Percentiles rank a stretch among this genome's conserved stretches.
phyloP scores from a whole-genome alignment of 1,139 yeast genomes.

The Kluyveromyces marxianus region DNA sequence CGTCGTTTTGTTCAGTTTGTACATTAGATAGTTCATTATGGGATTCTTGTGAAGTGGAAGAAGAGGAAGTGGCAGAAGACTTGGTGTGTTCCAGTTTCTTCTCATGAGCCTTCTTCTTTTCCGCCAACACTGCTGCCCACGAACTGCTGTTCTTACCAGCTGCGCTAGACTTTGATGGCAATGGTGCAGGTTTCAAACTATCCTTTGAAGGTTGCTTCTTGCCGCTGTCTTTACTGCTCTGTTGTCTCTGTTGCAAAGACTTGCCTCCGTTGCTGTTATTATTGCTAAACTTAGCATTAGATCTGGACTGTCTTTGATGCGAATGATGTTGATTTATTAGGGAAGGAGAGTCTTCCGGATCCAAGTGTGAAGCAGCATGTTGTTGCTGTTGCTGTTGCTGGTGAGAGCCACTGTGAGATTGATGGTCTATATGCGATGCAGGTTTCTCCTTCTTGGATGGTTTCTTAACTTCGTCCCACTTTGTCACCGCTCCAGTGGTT shows the following conservation, averaged over 20 bases:
- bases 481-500: conserved; percentile 63
- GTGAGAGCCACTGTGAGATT: conserved; percentile 5
- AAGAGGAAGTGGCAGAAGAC: neutral
- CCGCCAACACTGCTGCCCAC: conserved; percentile 22
- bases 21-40: neutral
- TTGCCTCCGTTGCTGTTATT: conserved; percentile 11
- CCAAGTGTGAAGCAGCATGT: conserved; percentile 11
- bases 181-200: conserved; percentile 15
- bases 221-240: neutral
- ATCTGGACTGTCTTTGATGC: conserved; percentile 11
- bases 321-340: conserved; percentile 10
- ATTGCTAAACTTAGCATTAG: conserved; percentile 7
- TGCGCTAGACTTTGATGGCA: conserved; percentile 16
- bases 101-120: conserved; percentile 7
- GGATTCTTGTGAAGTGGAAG: neutral
- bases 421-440: conserved; percentile 10
- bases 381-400: conserved; percentile 16
- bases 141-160: conserved; percentile 12
- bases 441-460: conserved; percentile 39
- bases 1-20: conserved; percentile 5
- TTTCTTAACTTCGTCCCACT: conserved; percentile 59
- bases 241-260: conserved; percentile 9
- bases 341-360: conserved; percentile 6
- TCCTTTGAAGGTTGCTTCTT: conserved; percentile 11
- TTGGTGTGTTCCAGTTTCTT: conserved; percentile 3